phyloP scores from a whole-genome alignment of 306 rosid genomes.

The Pueraria montana region DNA sequence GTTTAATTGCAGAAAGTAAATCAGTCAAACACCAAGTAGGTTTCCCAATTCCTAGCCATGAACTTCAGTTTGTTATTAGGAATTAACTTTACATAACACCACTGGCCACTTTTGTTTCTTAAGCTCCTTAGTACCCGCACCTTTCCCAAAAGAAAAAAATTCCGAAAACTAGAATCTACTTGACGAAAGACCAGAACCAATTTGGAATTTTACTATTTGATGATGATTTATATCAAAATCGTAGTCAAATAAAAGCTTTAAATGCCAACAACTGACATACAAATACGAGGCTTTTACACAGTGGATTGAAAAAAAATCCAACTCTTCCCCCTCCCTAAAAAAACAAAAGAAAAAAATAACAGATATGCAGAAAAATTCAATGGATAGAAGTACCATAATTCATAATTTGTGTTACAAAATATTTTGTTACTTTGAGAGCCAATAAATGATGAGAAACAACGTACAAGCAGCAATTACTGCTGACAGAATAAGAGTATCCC shows the following conservation, averaged over 20 bases:
- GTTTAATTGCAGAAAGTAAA: not conserved
- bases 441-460: slow-evolving; percentile 91
- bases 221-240: not conserved
- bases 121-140: not conserved
- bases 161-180: not conserved
- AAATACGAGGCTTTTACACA: slow-evolving; percentile 42
- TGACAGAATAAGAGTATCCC: slow-evolving; percentile 90
- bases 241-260: not conserved
- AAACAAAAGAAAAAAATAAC: not conserved
- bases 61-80: slow-evolving; percentile 10
- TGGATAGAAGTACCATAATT: slow-evolving; percentile 37
- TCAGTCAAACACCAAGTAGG: not conserved
- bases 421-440: slow-evolving; percentile 86
- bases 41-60: not conserved
- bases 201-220: slow-evolving; percentile 13
- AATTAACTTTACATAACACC: slow-evolving; percentile 4
- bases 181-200: not conserved
- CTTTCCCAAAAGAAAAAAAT: not conserved
- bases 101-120: not conserved
- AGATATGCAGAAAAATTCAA: slow-evolving; percentile 27
- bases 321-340: slow-evolving; percentile 9
- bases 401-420: slow-evolving; percentile 50
- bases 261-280: slow-evolving; percentile 29
- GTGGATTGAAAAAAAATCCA: slow-evolving; percentile 31
- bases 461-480: slow-evolving; percentile 98